phyloP scores from a whole-genome alignment of 2,329 filamentous ascomycete species.

The Colletotrichum sp. region DNA sequence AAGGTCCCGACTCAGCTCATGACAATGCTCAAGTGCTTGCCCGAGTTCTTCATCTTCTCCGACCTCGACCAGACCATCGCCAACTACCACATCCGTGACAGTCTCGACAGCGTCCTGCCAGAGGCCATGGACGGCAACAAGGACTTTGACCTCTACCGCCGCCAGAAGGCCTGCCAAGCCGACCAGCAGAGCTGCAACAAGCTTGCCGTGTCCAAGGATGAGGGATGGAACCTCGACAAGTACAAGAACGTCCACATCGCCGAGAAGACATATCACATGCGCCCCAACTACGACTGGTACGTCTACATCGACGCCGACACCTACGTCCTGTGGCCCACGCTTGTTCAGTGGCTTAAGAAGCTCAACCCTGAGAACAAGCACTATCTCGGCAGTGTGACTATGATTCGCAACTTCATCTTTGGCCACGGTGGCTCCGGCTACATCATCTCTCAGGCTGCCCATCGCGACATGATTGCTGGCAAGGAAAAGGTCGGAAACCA shows the following conservation, averaged over 20 bases:
- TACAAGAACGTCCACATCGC: constrained; percentile 68
- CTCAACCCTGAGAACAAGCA: constrained; percentile 47
- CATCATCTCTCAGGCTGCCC: constrained; percentile 54
- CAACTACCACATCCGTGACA: constrained; percentile 49
- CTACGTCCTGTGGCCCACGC: constrained; percentile 59
- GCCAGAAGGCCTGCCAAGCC: constrained; percentile 48
- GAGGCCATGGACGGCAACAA: constrained; percentile 46
- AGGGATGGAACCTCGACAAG: constrained; percentile 62
- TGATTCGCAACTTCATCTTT: constrained; percentile 47
- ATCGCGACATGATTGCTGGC: constrained; percentile 49
- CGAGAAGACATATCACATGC: constrained; percentile 55
- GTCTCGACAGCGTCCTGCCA: constrained; percentile 47
- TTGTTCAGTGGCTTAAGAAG: constrained; percentile 51
- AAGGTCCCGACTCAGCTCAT: constrained; percentile 59
- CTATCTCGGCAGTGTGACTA: constrained; percentile 56
- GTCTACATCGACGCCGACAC: constrained; percentile 65
- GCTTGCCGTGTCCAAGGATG: constrained; percentile 29
- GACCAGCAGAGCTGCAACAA: constrained; percentile 50
- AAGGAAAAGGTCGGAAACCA: constrained; percentile 47
- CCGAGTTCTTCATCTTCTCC: constrained; percentile 61
- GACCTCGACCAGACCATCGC: constrained; percentile 57
- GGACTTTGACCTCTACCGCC: constrained; percentile 56
- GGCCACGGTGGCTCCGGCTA: constrained; percentile 64
- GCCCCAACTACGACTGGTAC: constrained; percentile 62
- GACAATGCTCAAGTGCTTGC: constrained; percentile 54